Conservation (phyloP, 2,329 filamentous ascomycete species). For the Furcasterigmium furcatum region DNA sequence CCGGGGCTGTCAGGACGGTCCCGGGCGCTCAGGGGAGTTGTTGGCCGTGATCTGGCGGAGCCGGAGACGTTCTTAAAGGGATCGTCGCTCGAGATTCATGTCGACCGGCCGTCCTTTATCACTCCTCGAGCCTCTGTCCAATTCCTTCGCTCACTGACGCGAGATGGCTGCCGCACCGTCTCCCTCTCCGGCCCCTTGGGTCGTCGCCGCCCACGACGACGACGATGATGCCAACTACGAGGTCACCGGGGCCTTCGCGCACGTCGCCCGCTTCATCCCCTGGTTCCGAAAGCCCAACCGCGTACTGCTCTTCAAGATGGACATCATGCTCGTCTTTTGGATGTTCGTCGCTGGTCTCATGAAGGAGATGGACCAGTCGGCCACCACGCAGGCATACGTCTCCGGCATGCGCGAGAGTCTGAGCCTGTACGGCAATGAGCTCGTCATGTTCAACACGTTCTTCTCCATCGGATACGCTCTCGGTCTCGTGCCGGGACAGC, state of each 20-base stretch:
- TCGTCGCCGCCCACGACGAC: no score
- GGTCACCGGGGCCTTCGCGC: constrained; percentile 8
- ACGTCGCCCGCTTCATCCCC: constrained; percentile 12
- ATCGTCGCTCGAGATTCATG: no score
- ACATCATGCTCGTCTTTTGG: constrained; percentile 29
- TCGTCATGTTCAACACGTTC: constrained; percentile 2
- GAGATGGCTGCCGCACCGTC: no score
- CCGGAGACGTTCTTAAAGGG: no score
- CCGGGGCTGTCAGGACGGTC: no score
- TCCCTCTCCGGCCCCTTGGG: no score
- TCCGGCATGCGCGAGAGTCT: constrained; percentile 25
- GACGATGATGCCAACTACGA: neutral
- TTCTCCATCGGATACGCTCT: constrained; percentile 2
- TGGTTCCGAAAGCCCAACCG: constrained; percentile 26
- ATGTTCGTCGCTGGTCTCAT: constrained; percentile 30
- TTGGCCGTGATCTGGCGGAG: no score
- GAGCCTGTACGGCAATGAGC: constrained; percentile 1
- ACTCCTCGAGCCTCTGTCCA: no score
- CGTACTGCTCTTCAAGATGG: constrained; percentile 29
- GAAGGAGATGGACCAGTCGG: constrained; percentile 33
- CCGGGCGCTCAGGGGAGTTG: no score
- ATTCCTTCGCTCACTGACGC: no score
- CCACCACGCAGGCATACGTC: constrained; percentile 30
- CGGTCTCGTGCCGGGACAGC: constrained; percentile 2
- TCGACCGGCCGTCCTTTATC: no score